Percentiles rank a stretch among this genome's conserved stretches.
phyloP scores from a whole-genome alignment of 2,329 filamentous ascomycete species.

The Apiospora hydei region DNA sequence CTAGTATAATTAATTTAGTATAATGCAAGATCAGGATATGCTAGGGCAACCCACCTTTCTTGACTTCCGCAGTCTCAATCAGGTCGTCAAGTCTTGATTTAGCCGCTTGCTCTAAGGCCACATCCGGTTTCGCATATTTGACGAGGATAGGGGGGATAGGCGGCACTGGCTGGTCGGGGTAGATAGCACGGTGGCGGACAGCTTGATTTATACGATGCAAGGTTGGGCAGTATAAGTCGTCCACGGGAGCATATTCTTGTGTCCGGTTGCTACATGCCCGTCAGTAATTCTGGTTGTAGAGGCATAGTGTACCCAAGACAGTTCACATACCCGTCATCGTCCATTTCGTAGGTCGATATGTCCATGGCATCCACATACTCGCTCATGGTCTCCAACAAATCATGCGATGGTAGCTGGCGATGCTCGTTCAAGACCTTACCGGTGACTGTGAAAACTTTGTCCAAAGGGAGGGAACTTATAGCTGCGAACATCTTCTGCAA shows the following conservation, averaged over 20 bases:
- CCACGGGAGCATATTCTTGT: slow-evolving; percentile 76
- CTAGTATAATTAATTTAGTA: slow-evolving; percentile 48
- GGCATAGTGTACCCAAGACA: neutral
- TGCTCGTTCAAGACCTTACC: slow-evolving; percentile 82
- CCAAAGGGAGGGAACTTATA: slow-evolving; percentile 94
- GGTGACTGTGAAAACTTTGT: slow-evolving; percentile 85
- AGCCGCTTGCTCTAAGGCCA: slow-evolving; percentile 67
- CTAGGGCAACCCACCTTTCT: slow-evolving; percentile 67
- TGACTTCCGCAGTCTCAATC: slow-evolving; percentile 76
- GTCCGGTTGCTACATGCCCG: slow-evolving; percentile 37
- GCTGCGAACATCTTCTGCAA: slow-evolving; percentile 88
- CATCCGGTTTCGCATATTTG: slow-evolving; percentile 76
- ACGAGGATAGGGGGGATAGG: slow-evolving; percentile 70
- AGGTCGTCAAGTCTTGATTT: slow-evolving; percentile 67
- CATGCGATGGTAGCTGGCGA: slow-evolving; percentile 78
- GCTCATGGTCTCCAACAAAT: slow-evolving; percentile 82
- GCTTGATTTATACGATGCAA: slow-evolving; percentile 91
- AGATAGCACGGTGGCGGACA: slow-evolving; percentile 80
- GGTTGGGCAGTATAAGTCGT: slow-evolving; percentile 83
- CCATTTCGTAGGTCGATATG: slow-evolving; percentile 71
- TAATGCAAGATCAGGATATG: neutral
- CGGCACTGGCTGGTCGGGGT: slow-evolving; percentile 70
- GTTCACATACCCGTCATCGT: slow-evolving; percentile 74
- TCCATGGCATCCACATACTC: slow-evolving; percentile 95
- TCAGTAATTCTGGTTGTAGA: slow-evolving; percentile 44